Evolutionary conservation across 192 early-diverging fungal genomes (phyloP).

Genomic region (Entomortierella chlamydospora): DNA sequence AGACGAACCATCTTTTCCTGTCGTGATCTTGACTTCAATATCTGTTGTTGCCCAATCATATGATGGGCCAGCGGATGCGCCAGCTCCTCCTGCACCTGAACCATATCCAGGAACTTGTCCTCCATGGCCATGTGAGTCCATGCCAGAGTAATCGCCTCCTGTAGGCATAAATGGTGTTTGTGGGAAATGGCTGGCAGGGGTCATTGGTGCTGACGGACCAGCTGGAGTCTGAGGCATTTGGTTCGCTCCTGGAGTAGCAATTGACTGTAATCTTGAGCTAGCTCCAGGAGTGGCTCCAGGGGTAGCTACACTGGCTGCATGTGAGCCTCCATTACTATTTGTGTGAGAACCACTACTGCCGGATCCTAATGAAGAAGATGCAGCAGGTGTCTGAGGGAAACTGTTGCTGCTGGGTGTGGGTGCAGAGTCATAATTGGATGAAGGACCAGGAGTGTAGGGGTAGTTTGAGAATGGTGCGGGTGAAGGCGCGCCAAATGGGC

Average conservation of each 20-base stretch:
- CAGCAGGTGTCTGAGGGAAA: constrained; percentile 67
- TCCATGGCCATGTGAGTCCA: constrained; percentile 60
- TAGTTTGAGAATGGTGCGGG: constrained; percentile 61
- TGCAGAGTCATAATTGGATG: constrained; percentile 62
- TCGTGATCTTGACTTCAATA: constrained; percentile 59
- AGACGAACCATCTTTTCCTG: constrained; percentile 32
- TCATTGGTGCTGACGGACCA: constrained; percentile 59
- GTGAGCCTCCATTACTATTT: constrained; percentile 22
- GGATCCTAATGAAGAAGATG: constrained; percentile 58
- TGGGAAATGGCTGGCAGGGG: constrained; percentile 56
- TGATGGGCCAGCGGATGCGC: constrained; percentile 10
- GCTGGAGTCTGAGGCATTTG: constrained; percentile 60
- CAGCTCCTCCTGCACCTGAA: constrained; percentile 37
- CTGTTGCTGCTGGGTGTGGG: constrained; percentile 61
- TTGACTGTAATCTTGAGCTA: constrained; percentile 50
- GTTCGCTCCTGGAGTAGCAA: constrained; percentile 61
- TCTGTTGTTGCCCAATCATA: constrained; percentile 68
- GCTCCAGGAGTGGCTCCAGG: constrained; percentile 50
- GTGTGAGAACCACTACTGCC: constrained; percentile 14
- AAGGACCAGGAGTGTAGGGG: constrained; percentile 61
- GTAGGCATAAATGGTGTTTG: constrained; percentile 62
- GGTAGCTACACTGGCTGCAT: constrained; percentile 38
- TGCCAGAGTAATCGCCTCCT: constrained; percentile 61
- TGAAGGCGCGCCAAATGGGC: constrained; percentile 56
- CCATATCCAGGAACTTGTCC: constrained; percentile 53